Evolutionary conservation across 179 eudicot species (phyloP).

Genomic region (Beta corolliflora): DNA sequence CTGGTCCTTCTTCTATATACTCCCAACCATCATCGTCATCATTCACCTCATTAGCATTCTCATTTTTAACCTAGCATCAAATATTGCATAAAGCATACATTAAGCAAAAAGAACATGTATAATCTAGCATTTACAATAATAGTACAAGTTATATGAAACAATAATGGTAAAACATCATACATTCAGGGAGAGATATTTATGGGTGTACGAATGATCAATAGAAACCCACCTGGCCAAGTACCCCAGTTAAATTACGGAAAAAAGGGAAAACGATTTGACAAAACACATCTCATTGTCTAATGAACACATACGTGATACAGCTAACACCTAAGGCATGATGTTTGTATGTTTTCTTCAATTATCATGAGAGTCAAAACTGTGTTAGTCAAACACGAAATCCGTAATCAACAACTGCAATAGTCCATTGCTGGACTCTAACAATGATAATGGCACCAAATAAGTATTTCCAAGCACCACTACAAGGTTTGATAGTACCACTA

Average conservation of each 20-base stretch:
- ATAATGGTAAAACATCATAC: background rate
- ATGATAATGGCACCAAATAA: too few species aligned
- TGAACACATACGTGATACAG: background rate
- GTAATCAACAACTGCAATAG: too few species aligned
- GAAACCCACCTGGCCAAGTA: background rate
- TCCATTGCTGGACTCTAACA: too few species aligned
- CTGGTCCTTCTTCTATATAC: constrained; percentile 90
- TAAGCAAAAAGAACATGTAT: constrained; percentile 9
- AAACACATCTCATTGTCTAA: background rate
- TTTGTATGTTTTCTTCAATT: background rate
- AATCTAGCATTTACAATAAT: background rate
- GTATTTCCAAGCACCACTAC: too few species aligned
- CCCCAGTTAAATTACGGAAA: background rate
- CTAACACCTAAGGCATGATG: background rate
- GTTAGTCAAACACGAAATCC: too few species aligned
- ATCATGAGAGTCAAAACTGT: background rate
- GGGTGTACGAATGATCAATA: background rate
- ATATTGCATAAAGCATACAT: constrained; percentile 11
- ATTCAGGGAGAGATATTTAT: background rate
- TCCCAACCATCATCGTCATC: constrained; percentile 66
- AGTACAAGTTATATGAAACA: background rate
- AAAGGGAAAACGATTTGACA: background rate
- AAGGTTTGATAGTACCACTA: too few species aligned
- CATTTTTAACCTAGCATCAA: constrained; percentile 40
- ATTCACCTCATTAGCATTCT: constrained; percentile 27